Percentiles rank a stretch among this genome's conserved stretches.
Conservation (phyloP, 1,139 yeast genomes). For the Maudiozyma humilis region DNA sequence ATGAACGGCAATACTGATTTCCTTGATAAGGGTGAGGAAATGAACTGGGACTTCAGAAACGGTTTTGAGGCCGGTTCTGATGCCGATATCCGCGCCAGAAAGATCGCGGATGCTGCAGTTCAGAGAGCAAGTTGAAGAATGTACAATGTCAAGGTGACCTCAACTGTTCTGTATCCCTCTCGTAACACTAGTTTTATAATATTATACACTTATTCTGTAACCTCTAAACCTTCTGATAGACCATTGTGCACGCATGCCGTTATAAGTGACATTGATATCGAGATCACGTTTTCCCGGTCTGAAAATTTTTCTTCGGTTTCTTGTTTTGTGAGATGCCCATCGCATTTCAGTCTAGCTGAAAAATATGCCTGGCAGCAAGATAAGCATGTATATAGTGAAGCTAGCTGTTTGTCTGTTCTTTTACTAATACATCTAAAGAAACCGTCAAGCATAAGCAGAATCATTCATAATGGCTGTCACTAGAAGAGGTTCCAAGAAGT, state of each 20-base stretch:
- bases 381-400: too few relatives aligned
- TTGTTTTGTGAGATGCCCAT: constrained; percentile 5
- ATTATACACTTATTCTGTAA: too few relatives aligned
- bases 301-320: constrained; percentile 5
- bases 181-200: too few relatives aligned
- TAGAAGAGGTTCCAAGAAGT: constrained; percentile 5
- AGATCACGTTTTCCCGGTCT: background rate
- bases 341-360: constrained; percentile 6
- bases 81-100: constrained; percentile 54
- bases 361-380: constrained; percentile 5
- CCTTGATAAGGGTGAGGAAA: constrained; percentile 70
- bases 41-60: constrained; percentile 72
- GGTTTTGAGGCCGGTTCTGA: constrained; percentile 71
- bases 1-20: constrained; percentile 65
- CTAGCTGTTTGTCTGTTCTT: too few relatives aligned
- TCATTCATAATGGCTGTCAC: constrained; percentile 7
- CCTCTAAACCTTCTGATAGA: background rate
- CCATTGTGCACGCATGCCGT: background rate
- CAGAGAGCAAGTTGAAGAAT: constrained; percentile 10
- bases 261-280: background rate
- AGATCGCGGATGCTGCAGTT: constrained; percentile 16
- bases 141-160: too few relatives aligned
- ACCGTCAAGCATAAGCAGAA: too few relatives aligned
- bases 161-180: too few relatives aligned
- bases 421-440: background rate